A percentile compares a stretch with the other conserved stretches of the same genome.
Evolutionary conservation across 106 monocot genomes (phyloP).

Genomic region (Phalaenopsis aphrodite): DNA sequence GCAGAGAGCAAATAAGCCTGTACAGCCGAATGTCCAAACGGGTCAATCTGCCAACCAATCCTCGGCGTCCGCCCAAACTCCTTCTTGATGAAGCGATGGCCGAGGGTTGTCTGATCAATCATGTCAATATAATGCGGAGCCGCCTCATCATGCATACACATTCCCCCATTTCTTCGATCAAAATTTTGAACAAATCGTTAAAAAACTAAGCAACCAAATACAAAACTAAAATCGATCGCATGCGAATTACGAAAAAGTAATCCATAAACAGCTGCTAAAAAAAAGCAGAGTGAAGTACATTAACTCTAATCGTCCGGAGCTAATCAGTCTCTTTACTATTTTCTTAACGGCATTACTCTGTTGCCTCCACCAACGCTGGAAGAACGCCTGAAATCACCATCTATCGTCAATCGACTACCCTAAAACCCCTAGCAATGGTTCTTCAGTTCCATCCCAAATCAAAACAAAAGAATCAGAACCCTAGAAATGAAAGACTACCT

Average conservation of each 20-base stretch:
- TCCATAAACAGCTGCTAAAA: neutral
- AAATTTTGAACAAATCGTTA: neutral
- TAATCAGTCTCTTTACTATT: slow-evolving; percentile 56
- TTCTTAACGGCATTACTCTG: slow-evolving; percentile 63
- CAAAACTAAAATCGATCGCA: no score
- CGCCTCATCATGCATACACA: slow-evolving; percentile 99
- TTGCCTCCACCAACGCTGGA: slow-evolving; percentile 95
- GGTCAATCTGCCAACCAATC: slow-evolving; percentile 99
- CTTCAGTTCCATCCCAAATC: no score
- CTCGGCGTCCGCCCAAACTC: slow-evolving; percentile 75
- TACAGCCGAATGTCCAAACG: slow-evolving; percentile 96
- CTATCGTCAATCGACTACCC: neutral
- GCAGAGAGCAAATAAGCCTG: slow-evolving; percentile 91
- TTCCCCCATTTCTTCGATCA: slow-evolving; percentile 78
- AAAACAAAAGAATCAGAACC: neutral
- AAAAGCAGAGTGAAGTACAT: slow-evolving; percentile 33
- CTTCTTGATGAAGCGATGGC: slow-evolving; percentile 82
- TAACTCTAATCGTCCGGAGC: slow-evolving; percentile 84
- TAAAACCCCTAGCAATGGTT: neutral
- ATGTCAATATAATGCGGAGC: slow-evolving; percentile 92
- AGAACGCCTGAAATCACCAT: slow-evolving; percentile 57
- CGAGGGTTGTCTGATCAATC: slow-evolving; percentile 97
- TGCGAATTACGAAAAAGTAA: no score
- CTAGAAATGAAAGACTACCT: slow-evolving; percentile 8
- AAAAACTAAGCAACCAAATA: no score